A percentile compares a stretch with the other conserved stretches of the same genome.
phyloP scores from a whole-genome alignment of 2,329 filamentous ascomycete genomes.

The Emydomyces testavorans region DNA sequence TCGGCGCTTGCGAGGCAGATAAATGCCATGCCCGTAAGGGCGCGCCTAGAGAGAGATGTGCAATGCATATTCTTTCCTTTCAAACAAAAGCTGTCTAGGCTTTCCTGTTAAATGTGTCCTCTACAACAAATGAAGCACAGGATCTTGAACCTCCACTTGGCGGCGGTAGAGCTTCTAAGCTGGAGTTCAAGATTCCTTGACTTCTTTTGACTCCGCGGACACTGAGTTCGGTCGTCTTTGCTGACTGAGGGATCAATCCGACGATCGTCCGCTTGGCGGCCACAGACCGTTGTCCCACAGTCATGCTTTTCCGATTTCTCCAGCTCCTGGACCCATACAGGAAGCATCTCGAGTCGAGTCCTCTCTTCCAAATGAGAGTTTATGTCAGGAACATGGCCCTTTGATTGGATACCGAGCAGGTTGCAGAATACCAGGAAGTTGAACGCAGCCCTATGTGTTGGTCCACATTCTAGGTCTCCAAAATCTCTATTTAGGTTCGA shows the following conservation, averaged over 20 bases:
- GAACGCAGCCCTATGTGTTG: not conserved
- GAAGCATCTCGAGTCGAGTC: not conserved
- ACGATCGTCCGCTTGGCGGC: constrained; percentile 4
- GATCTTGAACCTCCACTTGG: constrained; percentile 3
- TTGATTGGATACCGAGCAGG: not conserved
- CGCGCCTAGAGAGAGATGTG: not conserved
- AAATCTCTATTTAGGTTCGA: not conserved
- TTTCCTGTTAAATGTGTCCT: not conserved
- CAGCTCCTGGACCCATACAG: not conserved
- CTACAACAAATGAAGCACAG: not conserved
- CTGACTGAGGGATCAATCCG: not conserved
- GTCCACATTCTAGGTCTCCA: not conserved
- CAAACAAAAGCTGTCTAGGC: constrained; percentile 9
- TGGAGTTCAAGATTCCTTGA: not conserved
- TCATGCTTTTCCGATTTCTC: not conserved
- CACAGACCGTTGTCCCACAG: not conserved
- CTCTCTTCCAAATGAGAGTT: not conserved
- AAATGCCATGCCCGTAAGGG: not conserved
- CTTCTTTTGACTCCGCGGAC: not conserved
- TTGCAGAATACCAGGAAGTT: not conserved
- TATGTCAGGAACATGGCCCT: not conserved
- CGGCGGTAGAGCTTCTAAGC: not conserved
- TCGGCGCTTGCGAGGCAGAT: not conserved
- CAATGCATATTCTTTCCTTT: constrained; percentile 4
- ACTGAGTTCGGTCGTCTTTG: not conserved